Base-by-base conservation (phyloP, 805 yeast species). In the Spathaspora gorwiae region DNA sequence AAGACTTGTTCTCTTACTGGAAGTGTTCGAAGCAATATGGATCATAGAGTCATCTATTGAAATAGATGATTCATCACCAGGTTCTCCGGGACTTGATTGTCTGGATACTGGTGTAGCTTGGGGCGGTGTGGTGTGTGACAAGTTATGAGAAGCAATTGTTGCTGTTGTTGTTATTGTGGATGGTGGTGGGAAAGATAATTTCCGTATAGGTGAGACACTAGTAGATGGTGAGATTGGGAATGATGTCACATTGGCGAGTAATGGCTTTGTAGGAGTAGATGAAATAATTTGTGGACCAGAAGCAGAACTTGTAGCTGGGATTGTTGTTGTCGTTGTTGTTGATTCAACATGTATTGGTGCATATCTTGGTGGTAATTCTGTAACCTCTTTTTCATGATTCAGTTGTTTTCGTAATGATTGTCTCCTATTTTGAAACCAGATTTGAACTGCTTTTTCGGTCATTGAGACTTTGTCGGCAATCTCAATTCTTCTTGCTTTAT, bases 361-460 rank as follows among this genome's bases (percentile, higher is more conserved):
- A 39, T 39, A 70, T 10, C 72, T 68, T n/a, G 73, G 73, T 29
- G 75, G 74, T 51, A 72, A 60, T 47, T 64, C 72, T 7, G 75
- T 68, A 36, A 72, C 56, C 54, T 72, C 76, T 50, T 57, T 66
- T 40, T 70, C 75, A 12, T 54, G 44, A 36, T 51, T 49, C 45
- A 58, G 55, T 42, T 68, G 72, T 54, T 83, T 80, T 57, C 90
- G 78, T 51, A 84, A 66, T 33, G 90, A 77, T 66, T 92, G 97
- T 64, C 99, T 80, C 64, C 83, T 87, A 66, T 94, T 94, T 68
- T 94, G 99, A 69, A 94, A 94, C 99, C 99, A 94, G 51, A 92
- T 89, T 69, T 94, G 99, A 32, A 94, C 96, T 1, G 97, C 96
- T 64, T 90, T 89, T 64, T 90, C 97, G n/a, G 92, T 81, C 98